These are phyloP conservation scores for Kodamaea neixiangensis DNA, from an alignment of 805 yeast species.

Conservation along the genomic window DNA sequence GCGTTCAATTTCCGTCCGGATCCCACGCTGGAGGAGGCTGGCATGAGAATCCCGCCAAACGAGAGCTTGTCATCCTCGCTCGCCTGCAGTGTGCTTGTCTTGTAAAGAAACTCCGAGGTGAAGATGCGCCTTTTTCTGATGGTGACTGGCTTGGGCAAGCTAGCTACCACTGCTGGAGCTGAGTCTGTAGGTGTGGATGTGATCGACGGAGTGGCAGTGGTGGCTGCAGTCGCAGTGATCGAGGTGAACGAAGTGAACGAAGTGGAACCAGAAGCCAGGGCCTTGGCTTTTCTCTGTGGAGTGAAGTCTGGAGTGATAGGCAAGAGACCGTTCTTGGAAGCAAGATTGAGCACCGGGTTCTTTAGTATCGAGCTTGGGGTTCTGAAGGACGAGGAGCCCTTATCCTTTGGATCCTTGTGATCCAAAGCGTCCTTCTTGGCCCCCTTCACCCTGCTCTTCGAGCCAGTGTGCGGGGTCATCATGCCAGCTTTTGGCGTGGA, in stretches of 20 bases:
- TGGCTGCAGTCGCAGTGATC: background rate
- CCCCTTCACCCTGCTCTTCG: background rate
- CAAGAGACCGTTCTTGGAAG: slow-evolving; percentile 9
- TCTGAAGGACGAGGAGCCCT: slow-evolving; percentile 1
- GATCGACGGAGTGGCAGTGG: slow-evolving; percentile 3
- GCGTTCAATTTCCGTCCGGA: background rate
- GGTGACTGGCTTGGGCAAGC: background rate
- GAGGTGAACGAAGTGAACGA: background rate
- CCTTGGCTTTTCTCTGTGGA: slow-evolving; percentile 23
- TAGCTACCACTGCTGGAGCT: slow-evolving; percentile 2
- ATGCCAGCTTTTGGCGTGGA: background rate
- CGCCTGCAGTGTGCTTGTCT: slow-evolving; percentile 10
- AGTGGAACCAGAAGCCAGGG: background rate
- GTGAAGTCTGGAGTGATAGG: slow-evolving; percentile 36
- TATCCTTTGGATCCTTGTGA: too few relatives aligned
- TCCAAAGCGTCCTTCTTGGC: background rate
- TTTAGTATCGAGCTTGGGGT: slow-evolving; percentile 11
- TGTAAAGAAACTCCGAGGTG: slow-evolving; percentile 19
- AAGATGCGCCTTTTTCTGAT: slow-evolving; percentile 19
- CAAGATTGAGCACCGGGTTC: slow-evolving; percentile 5
- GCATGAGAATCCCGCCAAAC: background rate
- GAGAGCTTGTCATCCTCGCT: background rate
- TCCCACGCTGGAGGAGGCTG: background rate
- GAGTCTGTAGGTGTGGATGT: slow-evolving; percentile 6
- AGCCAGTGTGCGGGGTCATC: slow-evolving; percentile 6